phyloP scores from a whole-genome alignment of 768 basidiomycete species.

The Fomitopsis pulvina region DNA sequence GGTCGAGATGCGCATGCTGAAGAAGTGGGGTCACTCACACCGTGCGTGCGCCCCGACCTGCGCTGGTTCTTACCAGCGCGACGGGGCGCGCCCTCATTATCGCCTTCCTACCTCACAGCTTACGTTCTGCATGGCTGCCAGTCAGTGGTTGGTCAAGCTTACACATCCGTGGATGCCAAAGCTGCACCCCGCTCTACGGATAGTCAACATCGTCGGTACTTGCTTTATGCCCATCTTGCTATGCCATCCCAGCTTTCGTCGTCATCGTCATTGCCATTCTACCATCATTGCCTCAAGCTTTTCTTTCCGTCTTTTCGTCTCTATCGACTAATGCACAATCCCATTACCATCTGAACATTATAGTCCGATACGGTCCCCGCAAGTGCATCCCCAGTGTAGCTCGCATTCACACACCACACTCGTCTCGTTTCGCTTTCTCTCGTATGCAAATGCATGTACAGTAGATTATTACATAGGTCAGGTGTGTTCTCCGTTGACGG shows the following conservation, averaged over 20 bases:
- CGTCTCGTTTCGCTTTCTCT: neutral
- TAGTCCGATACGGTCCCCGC: too few relatives aligned
- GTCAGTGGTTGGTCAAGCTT: neutral
- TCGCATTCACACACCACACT: too few relatives aligned
- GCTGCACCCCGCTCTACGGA: neutral
- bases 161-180: neutral
- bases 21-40: too few relatives aligned
- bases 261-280: neutral
- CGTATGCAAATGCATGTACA: neutral
- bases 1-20: too few relatives aligned
- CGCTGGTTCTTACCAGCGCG: too few relatives aligned
- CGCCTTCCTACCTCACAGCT: too few relatives aligned
- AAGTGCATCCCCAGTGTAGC: neutral
- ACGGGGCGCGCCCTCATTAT: too few relatives aligned
- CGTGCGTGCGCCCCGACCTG: too few relatives aligned
- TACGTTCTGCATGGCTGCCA: neutral
- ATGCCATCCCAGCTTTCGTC: conserved; percentile 13
- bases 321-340: neutral
- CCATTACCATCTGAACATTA: neutral
- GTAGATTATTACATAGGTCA: neutral
- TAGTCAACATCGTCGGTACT: neutral
- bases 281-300: too few relatives aligned
- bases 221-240: conserved; percentile 14
- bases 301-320: neutral
- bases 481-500: neutral